Conservation (phyloP, 345 rosid species). For the Eucalyptus viminalis region DNA sequence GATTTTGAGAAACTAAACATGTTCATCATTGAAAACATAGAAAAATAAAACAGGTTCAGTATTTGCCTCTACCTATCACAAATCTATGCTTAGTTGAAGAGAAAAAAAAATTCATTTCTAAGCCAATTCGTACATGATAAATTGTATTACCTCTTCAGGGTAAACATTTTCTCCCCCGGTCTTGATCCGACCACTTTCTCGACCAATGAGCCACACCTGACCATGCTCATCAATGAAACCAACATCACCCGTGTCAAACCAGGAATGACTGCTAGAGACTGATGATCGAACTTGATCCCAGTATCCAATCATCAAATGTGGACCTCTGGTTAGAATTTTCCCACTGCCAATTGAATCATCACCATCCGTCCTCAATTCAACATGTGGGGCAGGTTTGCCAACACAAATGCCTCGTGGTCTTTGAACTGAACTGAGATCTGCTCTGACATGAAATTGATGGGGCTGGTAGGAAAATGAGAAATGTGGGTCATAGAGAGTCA, state of each 20-base stretch:
- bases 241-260: slow-evolving; percentile 83
- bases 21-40: neutral
- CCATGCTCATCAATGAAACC: slow-evolving; percentile 52
- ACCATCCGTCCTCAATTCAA: slow-evolving; percentile 34
- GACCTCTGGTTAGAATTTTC: slow-evolving; percentile 69
- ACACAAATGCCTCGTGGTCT: slow-evolving; percentile 52
- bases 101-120: neutral
- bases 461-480: neutral
- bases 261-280: slow-evolving; percentile 10
- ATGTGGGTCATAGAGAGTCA: slow-evolving; percentile 29
- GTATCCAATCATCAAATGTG: slow-evolving; percentile 71
- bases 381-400: slow-evolving; percentile 79
- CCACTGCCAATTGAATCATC: slow-evolving; percentile 35
- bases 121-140: neutral
- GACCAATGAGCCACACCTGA: slow-evolving; percentile 66
- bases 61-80: neutral
- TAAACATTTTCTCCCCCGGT: slow-evolving; percentile 84
- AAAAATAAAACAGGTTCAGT: neutral
- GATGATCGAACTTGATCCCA: slow-evolving; percentile 30
- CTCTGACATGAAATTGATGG: neutral
- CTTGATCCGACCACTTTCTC: slow-evolving; percentile 56
- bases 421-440: neutral
- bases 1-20: neutral
- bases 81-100: neutral
- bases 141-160: slow-evolving; percentile 67